These are phyloP conservation scores for Saccharomyces hybrid DNA, from an alignment of 1,139 yeast species.

Conservation along the genomic window DNA sequence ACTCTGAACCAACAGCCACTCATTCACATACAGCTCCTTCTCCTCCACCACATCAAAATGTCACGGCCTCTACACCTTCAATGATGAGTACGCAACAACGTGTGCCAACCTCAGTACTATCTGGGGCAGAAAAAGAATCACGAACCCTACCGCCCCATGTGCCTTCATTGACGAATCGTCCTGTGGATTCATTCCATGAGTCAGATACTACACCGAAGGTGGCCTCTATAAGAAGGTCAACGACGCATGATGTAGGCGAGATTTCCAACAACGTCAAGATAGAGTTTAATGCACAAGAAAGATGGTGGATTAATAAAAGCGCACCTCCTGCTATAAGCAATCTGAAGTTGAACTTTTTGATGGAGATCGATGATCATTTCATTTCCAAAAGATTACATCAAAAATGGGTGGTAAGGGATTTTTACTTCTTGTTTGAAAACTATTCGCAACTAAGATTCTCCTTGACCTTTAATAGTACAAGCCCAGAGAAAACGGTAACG, in stretches of 20 bases:
- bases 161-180: slow-evolving; percentile 1
- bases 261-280: slow-evolving; percentile 12
- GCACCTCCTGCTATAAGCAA: slow-evolving; percentile 49
- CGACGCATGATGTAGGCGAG: slow-evolving; percentile 13
- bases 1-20: neutral
- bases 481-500: slow-evolving; percentile 49
- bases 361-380: slow-evolving; percentile 57
- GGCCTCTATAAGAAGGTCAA: slow-evolving; percentile 7
- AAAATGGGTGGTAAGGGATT: slow-evolving; percentile 48
- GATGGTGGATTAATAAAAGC: slow-evolving; percentile 36
- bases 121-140: slow-evolving; percentile 2
- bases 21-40: neutral
- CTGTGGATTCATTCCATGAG: neutral
- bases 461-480: slow-evolving; percentile 46
- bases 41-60: neutral
- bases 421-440: slow-evolving; percentile 68
- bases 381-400: slow-evolving; percentile 54
- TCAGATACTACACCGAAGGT: neutral
- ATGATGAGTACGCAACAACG: neutral
- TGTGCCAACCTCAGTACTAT: neutral
- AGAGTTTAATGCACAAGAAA: slow-evolving; percentile 33
- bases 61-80: neutral
- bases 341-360: slow-evolving; percentile 38
- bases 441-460: slow-evolving; percentile 56
- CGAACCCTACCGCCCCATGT: slow-evolving; percentile 11